Evolutionary conservation across 2,329 filamentous ascomycete genomes (phyloP).

Genomic region (Blumeriella jaapii): DNA sequence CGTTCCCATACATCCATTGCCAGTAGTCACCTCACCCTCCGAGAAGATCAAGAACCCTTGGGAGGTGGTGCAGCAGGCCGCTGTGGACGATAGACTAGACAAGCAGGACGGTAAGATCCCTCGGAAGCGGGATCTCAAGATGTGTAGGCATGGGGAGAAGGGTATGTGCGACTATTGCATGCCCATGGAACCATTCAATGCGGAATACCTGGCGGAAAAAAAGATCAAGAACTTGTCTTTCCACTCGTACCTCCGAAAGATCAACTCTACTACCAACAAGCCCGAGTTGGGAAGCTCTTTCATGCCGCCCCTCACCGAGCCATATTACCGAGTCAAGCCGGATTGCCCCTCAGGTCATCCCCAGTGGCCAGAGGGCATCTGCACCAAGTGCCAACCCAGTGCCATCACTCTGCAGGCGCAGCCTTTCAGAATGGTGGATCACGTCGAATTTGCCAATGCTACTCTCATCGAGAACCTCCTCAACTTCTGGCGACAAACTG

Average conservation of each 20-base stretch:
- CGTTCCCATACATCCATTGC: slow-evolving; percentile 48
- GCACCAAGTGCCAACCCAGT: slow-evolving; percentile 94
- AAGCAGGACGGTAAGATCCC: slow-evolving; percentile 82
- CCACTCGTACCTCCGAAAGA: slow-evolving; percentile 85
- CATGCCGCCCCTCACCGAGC: slow-evolving; percentile 88
- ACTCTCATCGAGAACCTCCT: slow-evolving; percentile 81
- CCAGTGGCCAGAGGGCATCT: slow-evolving; percentile 91
- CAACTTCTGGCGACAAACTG: slow-evolving; percentile 82
- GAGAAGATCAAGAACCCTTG: slow-evolving; percentile 74
- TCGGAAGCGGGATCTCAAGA: slow-evolving; percentile 60
- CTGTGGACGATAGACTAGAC: slow-evolving; percentile 78
- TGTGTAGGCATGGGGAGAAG: slow-evolving; percentile 93
- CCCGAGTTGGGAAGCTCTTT: slow-evolving; percentile 88
- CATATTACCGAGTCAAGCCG: slow-evolving; percentile 77
- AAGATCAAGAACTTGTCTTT: slow-evolving; percentile 99
- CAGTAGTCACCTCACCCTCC: slow-evolving; percentile 41
- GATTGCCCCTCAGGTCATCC: slow-evolving; percentile 91
- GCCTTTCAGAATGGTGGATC: slow-evolving; percentile 91
- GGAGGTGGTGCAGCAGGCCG: slow-evolving; percentile 83
- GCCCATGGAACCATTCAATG: slow-evolving; percentile 86
- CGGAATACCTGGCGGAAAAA: slow-evolving; percentile 81
- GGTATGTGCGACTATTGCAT: slow-evolving; percentile 99
- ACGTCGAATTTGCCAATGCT: slow-evolving; percentile 87
- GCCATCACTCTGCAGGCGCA: slow-evolving; percentile 93
- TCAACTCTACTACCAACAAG: slow-evolving; percentile 94